Evolutionary conservation across 352 stramenopile species (phyloP).

Genomic region (Phytophthora melonis): DNA sequence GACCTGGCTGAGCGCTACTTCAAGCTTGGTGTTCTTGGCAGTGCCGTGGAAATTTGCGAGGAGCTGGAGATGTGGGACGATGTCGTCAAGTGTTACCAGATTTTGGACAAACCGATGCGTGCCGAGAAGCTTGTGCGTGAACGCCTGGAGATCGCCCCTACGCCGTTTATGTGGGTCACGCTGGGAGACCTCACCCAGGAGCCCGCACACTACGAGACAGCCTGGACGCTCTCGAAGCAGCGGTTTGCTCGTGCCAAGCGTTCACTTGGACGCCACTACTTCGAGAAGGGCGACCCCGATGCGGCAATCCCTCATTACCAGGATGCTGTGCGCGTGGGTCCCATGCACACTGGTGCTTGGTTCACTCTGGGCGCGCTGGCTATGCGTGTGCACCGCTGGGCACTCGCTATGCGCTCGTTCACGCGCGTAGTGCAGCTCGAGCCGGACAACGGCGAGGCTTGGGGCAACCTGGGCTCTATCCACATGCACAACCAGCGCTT

Average conservation of each 20-base stretch:
- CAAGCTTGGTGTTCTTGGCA: constrained; percentile 87
- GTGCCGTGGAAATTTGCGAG: constrained; percentile 94
- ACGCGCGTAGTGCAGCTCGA: constrained; percentile 95
- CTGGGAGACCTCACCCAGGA: constrained; percentile 94
- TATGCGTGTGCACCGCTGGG: constrained; percentile 92
- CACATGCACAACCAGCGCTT: constrained; percentile 89
- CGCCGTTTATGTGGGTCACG: constrained; percentile 95
- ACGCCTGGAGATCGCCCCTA: constrained; percentile 84
- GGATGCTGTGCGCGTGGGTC: constrained; percentile 88
- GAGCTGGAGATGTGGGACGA: constrained; percentile 97
- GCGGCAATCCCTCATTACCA: constrained; percentile 85
- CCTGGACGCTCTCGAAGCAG: constrained; percentile 92
- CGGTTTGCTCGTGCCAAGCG: constrained; percentile 94
- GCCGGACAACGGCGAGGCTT: constrained; percentile 94
- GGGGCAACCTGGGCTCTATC: constrained; percentile 96
- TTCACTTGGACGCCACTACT: constrained; percentile 90
- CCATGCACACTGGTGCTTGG: constrained; percentile 92
- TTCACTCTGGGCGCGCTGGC: constrained; percentile 93
- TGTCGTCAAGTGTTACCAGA: constrained; percentile 95
- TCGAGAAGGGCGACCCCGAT: constrained; percentile 87
- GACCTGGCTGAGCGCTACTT: constrained; percentile 95
- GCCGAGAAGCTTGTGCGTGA: constrained; percentile 92
- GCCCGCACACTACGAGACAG: constrained; percentile 90
- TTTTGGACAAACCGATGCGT: constrained; percentile 91
- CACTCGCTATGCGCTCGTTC: constrained; percentile 89